These are phyloP conservation scores for Candida sojae DNA, from an alignment of 1,139 yeast species.

Conservation along the genomic window DNA sequence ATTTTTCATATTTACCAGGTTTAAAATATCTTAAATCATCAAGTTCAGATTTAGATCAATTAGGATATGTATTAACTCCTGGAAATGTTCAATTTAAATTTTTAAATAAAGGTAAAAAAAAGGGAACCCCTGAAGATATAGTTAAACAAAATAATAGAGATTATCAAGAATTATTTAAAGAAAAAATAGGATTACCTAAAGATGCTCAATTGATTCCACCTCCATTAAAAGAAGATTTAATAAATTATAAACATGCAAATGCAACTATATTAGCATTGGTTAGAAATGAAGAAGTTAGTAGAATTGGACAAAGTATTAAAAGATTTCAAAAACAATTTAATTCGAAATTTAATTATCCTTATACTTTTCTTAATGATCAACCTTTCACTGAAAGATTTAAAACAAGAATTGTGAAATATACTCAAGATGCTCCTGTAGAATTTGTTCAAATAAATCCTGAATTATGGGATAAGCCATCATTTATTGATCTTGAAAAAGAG, in stretches of 20 bases:
- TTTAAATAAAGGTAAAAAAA: slow-evolving; percentile 28
- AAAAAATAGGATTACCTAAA: slow-evolving; percentile 50
- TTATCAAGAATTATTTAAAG: slow-evolving; percentile 32
- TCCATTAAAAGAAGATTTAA: slow-evolving; percentile 22
- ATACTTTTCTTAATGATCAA: slow-evolving; percentile 74
- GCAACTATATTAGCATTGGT: slow-evolving; percentile 78
- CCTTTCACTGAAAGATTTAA: slow-evolving; percentile 64
- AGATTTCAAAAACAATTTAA: slow-evolving; percentile 69
- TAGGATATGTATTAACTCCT: slow-evolving; percentile 20
- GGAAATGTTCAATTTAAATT: slow-evolving; percentile 37
- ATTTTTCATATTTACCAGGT: slow-evolving; percentile 11
- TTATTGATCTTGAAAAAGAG: slow-evolving; percentile 50
- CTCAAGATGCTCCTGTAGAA: slow-evolving; percentile 50
- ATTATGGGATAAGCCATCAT: slow-evolving; percentile 66
- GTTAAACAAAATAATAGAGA: slow-evolving; percentile 32
- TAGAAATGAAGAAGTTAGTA: slow-evolving; percentile 58
- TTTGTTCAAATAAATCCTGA: slow-evolving; percentile 59
- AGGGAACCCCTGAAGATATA: slow-evolving; percentile 30
- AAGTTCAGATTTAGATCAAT: slow-evolving; percentile 1
- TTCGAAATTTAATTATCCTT: slow-evolving; percentile 70
- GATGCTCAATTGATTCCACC: slow-evolving; percentile 43
- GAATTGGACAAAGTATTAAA: slow-evolving; percentile 52
- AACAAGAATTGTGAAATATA: slow-evolving; percentile 33
- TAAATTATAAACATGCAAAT: slow-evolving; percentile 49
- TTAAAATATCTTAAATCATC: slow-evolving; percentile 7